Percentiles rank a stretch among this genome's conserved stretches.
phyloP scores from a whole-genome alignment of 2,329 filamentous ascomycete species.

The Aspergillus sp. region DNA sequence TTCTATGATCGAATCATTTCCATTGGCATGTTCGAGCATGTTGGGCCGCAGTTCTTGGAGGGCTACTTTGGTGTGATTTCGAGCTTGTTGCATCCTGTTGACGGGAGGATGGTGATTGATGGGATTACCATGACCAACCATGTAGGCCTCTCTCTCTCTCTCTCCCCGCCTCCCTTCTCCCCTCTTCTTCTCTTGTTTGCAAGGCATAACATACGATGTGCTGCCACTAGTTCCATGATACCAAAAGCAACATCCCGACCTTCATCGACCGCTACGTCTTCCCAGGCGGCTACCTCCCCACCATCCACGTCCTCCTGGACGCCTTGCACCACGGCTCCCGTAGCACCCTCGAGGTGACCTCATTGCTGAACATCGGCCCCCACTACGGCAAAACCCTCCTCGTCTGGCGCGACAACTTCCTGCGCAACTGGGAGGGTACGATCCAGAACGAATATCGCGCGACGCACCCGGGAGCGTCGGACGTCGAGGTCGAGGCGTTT shows the following conservation, averaged over 20 bases:
- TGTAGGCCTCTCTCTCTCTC: slow-evolving; percentile 10
- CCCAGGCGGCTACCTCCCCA: slow-evolving; percentile 64
- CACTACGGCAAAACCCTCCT: slow-evolving; percentile 64
- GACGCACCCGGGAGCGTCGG: slow-evolving; percentile 52
- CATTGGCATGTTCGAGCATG: slow-evolving; percentile 71
- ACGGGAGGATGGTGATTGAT: slow-evolving; percentile 63
- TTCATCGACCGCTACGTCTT: slow-evolving; percentile 74
- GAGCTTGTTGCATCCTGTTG: slow-evolving; percentile 53
- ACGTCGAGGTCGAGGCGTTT: slow-evolving; percentile 59
- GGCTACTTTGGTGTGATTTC: slow-evolving; percentile 61
- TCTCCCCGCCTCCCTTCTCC: neutral
- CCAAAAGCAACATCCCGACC: slow-evolving; percentile 58
- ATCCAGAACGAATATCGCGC: slow-evolving; percentile 54
- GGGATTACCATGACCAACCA: slow-evolving; percentile 69
- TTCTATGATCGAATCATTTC: slow-evolving; percentile 63
- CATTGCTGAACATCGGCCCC: slow-evolving; percentile 62
- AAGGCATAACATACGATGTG: too few relatives aligned
- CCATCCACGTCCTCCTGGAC: slow-evolving; percentile 48
- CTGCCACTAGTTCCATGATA: slow-evolving; percentile 44
- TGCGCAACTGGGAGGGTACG: slow-evolving; percentile 50
- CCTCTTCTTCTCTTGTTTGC: too few relatives aligned
- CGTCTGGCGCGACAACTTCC: slow-evolving; percentile 60
- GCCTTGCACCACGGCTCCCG: slow-evolving; percentile 54
- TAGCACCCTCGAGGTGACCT: slow-evolving; percentile 57
- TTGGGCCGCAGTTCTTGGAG: slow-evolving; percentile 58